phyloP scores from a whole-genome alignment of 2,329 filamentous ascomycete genomes.

The Chlorencoelia australis region DNA sequence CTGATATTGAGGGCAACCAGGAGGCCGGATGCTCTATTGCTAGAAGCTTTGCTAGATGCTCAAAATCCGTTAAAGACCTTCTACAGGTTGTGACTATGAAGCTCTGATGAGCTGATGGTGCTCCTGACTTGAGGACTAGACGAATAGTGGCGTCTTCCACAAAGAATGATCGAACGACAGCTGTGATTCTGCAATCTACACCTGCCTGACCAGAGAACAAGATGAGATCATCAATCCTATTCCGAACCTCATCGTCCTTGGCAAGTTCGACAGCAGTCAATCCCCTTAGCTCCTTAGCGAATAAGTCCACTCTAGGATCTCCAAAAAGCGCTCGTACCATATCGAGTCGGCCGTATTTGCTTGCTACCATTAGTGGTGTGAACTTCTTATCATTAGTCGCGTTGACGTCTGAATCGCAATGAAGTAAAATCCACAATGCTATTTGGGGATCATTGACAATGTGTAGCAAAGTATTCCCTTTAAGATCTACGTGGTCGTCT shows the following conservation, averaged over 20 bases:
- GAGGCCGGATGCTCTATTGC: slow-evolving; percentile 87
- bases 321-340: slow-evolving; percentile 82
- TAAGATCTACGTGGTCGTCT: slow-evolving; percentile 84
- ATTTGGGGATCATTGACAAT: slow-evolving; percentile 82
- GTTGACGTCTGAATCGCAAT: slow-evolving; percentile 92
- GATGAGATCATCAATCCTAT: slow-evolving; percentile 89
- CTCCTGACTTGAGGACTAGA: slow-evolving; percentile 87
- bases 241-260: slow-evolving; percentile 95
- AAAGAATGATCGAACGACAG: slow-evolving; percentile 90
- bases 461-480: slow-evolving; percentile 92
- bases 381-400: slow-evolving; percentile 91
- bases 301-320: slow-evolving; percentile 77
- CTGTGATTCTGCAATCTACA: slow-evolving; percentile 73
- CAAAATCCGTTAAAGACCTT: slow-evolving; percentile 79
- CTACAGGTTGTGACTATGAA: slow-evolving; percentile 94
- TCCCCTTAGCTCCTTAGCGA: slow-evolving; percentile 74
- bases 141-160: slow-evolving; percentile 93
- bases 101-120: slow-evolving; percentile 67
- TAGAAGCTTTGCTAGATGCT: slow-evolving; percentile 76
- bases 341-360: slow-evolving; percentile 93
- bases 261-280: slow-evolving; percentile 92
- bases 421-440: slow-evolving; percentile 62
- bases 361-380: slow-evolving; percentile 93
- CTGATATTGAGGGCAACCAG: slow-evolving; percentile 74
- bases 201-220: slow-evolving; percentile 66